These are phyloP conservation scores for Penicillium robsamsonii DNA, from an alignment of 495 filamentous ascomycete species.

Conservation along the genomic window DNA sequence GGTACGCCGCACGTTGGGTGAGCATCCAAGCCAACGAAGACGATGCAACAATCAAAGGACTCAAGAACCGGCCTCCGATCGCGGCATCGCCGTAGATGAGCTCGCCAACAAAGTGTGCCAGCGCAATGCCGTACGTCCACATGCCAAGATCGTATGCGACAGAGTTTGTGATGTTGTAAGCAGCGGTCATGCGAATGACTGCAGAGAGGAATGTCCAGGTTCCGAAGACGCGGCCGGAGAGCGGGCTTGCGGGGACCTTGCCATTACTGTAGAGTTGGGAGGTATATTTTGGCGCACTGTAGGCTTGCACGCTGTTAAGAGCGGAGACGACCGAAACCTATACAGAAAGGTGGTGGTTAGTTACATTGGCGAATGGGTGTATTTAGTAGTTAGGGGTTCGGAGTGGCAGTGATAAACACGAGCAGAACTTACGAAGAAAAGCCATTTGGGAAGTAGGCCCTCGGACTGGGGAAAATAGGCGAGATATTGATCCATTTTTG, in stretches of 20 bases:
- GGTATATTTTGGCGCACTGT: constrained; percentile 69
- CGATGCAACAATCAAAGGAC: constrained; percentile 71
- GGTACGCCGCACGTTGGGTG: constrained; percentile 50
- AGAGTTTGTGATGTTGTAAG: constrained; percentile 74
- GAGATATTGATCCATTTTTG: constrained; percentile 34
- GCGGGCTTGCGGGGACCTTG: constrained; percentile 49
- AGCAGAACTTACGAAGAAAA: constrained; percentile 53
- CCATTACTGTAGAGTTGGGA: constrained; percentile 68
- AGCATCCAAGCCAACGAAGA: constrained; percentile 78
- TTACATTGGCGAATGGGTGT: background rate
- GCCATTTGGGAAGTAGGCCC: constrained; percentile 65
- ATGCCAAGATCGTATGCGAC: constrained; percentile 73
- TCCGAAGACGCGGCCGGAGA: constrained; percentile 82
- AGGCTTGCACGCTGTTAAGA: constrained; percentile 79
- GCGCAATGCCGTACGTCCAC: constrained; percentile 77
- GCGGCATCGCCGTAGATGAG: constrained; percentile 68
- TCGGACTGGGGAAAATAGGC: constrained; percentile 53
- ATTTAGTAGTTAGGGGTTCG: background rate
- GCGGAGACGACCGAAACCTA: constrained; percentile 76
- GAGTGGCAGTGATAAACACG: background rate
- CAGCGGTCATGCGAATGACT: constrained; percentile 77
- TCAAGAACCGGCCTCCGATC: constrained; percentile 64
- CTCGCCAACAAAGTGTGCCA: constrained; percentile 78
- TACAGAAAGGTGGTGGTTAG: background rate
- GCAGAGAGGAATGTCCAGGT: constrained; percentile 82